These are phyloP conservation scores for Xylariaceae sp. DNA, from an alignment of 2,329 filamentous ascomycete genomes.

Conservation along the genomic window DNA sequence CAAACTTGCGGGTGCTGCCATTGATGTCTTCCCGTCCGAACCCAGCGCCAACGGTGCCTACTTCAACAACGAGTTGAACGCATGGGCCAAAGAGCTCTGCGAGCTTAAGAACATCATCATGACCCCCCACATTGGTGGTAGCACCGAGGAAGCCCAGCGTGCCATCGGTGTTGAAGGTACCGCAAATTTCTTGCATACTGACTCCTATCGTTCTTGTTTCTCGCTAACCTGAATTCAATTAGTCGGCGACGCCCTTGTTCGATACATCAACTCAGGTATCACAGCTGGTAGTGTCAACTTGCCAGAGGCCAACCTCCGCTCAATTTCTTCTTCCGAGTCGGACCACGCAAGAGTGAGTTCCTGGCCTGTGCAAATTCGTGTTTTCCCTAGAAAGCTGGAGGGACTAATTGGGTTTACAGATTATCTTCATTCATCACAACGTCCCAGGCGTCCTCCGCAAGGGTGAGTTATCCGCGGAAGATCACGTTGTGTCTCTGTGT, in stretches of 20 bases:
- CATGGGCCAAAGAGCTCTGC: slow-evolving; percentile 80
- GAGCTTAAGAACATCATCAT: slow-evolving; percentile 87
- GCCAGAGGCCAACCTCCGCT: slow-evolving; percentile 88
- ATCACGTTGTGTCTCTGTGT: neutral
- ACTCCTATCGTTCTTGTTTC: neutral
- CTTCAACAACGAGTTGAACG: slow-evolving; percentile 78
- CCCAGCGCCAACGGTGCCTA: slow-evolving; percentile 92
- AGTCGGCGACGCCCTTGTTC: slow-evolving; percentile 80
- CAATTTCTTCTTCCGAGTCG: slow-evolving; percentile 82
- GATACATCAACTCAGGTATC: slow-evolving; percentile 92
- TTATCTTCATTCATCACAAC: slow-evolving; percentile 97
- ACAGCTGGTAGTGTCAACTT: slow-evolving; percentile 92
- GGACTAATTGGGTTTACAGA: slow-evolving; percentile 37
- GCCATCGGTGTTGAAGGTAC: slow-evolving; percentile 84
- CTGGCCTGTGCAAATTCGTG: neutral
- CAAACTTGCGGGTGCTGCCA: slow-evolving; percentile 86
- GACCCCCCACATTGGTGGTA: slow-evolving; percentile 94
- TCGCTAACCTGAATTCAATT: slow-evolving; percentile 17
- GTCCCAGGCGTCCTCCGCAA: slow-evolving; percentile 89
- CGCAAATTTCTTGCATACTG: slow-evolving; percentile 4
- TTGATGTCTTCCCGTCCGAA: slow-evolving; percentile 94
- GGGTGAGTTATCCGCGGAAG: slow-evolving; percentile 41
- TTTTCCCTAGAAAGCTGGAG: neutral
- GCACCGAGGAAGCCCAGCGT: slow-evolving; percentile 93
- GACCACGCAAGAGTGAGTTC: slow-evolving; percentile 73